Evolutionary conservation across 2,329 filamentous ascomycete species (phyloP).

Genomic region (Paraphaeosphaeria sporulosa): DNA sequence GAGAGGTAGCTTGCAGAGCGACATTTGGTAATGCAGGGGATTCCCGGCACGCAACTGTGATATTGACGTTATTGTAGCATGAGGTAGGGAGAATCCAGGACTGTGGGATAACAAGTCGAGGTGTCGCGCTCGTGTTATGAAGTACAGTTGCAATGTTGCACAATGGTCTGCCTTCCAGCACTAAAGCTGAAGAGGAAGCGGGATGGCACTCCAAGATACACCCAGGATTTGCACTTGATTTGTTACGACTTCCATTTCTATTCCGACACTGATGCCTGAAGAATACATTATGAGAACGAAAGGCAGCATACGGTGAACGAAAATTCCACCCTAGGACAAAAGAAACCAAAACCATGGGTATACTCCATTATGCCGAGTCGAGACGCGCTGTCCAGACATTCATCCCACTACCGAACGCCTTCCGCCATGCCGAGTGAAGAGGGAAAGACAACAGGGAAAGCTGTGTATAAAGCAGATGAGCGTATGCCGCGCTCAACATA

Average conservation of each 20-base stretch:
- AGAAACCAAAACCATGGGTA: constrained; percentile 3
- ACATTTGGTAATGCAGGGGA: background rate
- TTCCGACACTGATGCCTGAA: background rate
- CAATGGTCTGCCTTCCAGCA: background rate
- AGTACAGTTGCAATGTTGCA: background rate
- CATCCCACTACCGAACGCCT: constrained; percentile 4
- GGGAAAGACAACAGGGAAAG: background rate
- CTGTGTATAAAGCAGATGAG: background rate
- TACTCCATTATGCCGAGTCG: constrained; percentile 6
- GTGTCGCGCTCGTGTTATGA: background rate
- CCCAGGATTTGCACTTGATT: background rate
- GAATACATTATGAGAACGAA: constrained; percentile 7
- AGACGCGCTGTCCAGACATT: background rate
- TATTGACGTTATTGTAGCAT: background rate
- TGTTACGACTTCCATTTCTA: background rate
- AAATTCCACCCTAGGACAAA: background rate
- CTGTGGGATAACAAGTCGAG: background rate
- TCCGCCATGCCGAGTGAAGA: background rate
- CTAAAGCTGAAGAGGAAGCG: background rate
- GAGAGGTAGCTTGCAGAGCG: background rate
- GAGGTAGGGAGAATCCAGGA: background rate
- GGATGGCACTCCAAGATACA: background rate
- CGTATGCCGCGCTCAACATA: background rate
- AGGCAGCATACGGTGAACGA: background rate
- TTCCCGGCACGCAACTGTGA: background rate